Conservation (phyloP, 2,329 filamentous ascomycete genomes). For the Chaetomium strumarium region DNA sequence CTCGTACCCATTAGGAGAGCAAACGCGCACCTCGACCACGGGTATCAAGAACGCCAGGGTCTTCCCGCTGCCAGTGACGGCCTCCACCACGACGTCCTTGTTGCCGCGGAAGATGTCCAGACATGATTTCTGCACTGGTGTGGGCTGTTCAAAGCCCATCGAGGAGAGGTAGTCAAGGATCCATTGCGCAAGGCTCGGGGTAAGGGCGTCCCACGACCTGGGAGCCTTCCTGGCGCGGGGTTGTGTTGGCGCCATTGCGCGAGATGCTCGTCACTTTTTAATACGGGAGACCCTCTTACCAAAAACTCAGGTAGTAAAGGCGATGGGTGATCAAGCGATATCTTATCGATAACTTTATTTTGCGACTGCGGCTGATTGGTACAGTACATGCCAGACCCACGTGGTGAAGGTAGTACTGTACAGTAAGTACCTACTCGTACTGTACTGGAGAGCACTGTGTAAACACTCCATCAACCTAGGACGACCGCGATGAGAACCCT, state of each 20-base stretch:
- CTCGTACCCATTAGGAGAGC: constrained; percentile 47
- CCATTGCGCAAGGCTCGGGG: constrained; percentile 69
- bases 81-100: constrained; percentile 74
- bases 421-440: no score
- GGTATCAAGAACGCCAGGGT: constrained; percentile 64
- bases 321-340: background rate
- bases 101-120: constrained; percentile 73
- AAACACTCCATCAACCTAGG: no score
- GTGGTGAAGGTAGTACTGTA: no score
- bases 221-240: constrained; percentile 32
- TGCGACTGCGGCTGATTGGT: no score
- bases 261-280: no score
- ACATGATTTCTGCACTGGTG: constrained; percentile 73
- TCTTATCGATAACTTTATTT: no score
- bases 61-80: constrained; percentile 87
- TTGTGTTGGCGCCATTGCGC: constrained; percentile 22
- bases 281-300: no score
- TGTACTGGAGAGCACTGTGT: no score
- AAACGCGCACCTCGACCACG: constrained; percentile 21
- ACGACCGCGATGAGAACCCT: no score
- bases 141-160: constrained; percentile 73
- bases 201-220: constrained; percentile 61
- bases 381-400: no score
- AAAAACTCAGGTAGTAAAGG: no score
- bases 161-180: constrained; percentile 66